Evolutionary conservation across 2,329 filamentous ascomycete species (phyloP).

Genomic region (Stylonectria norvegica): DNA sequence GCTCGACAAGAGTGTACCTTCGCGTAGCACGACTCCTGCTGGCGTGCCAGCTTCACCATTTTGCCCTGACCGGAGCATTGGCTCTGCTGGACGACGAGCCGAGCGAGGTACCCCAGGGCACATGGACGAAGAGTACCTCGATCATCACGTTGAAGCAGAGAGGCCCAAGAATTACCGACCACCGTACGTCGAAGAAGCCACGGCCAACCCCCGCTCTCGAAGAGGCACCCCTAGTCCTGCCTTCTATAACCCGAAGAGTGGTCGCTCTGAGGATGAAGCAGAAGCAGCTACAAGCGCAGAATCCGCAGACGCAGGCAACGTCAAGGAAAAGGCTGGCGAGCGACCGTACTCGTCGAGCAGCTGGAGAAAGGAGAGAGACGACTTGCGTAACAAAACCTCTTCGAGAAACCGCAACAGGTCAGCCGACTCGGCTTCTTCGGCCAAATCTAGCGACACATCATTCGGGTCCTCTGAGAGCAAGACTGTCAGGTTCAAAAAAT

Average conservation of each 20-base stretch:
- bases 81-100: constrained; percentile 29
- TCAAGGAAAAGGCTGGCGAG: constrained; percentile 5
- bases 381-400: not conserved
- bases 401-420: constrained; percentile 9
- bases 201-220: constrained; percentile 11
- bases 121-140: constrained; percentile 14
- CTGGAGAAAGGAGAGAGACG: constrained; percentile 2
- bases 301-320: constrained; percentile 5
- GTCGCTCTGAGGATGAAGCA: not conserved
- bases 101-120: constrained; percentile 22
- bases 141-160: not conserved
- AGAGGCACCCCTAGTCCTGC: not conserved
- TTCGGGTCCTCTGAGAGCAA: constrained; percentile 23
- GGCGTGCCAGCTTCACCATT: constrained; percentile 12
- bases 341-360: constrained; percentile 5
- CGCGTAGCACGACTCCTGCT: constrained; percentile 2
- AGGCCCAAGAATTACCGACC: constrained; percentile 17
- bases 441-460: constrained; percentile 17
- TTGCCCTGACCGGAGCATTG: constrained; percentile 20
- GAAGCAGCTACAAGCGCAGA: too few species aligned
- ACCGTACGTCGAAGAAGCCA: constrained; percentile 28
- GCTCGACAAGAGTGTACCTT: not conserved
- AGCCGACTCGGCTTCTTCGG: constrained; percentile 18
- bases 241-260: not conserved
- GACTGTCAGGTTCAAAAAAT: constrained; percentile 25